Conservation (phyloP, 1,139 yeast species). For the Yamadazyma epiphylla region DNA sequence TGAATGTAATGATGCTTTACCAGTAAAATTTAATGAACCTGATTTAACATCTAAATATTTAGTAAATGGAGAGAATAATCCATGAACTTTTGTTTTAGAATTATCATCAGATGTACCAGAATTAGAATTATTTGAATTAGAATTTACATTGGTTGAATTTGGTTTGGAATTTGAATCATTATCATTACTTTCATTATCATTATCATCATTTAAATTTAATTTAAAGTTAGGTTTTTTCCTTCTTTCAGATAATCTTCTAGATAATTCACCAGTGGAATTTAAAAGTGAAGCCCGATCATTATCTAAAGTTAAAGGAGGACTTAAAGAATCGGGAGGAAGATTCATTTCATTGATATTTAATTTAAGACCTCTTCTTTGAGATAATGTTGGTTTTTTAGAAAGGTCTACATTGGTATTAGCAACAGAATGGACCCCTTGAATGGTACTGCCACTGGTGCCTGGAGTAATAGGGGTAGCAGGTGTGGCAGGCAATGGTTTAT, state of each 20-base stretch:
- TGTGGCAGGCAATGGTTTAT: background rate
- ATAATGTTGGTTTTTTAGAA: constrained; percentile 44
- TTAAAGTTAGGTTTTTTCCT: constrained; percentile 39
- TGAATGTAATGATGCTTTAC: constrained; percentile 88
- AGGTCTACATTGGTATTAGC: constrained; percentile 12
- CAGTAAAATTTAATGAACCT: constrained; percentile 87
- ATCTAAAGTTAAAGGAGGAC: constrained; percentile 13
- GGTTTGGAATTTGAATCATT: constrained; percentile 2
- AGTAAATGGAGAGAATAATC: constrained; percentile 75
- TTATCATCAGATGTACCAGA: constrained; percentile 5
- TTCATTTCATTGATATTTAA: constrained; percentile 35
- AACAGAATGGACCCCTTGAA: background rate
- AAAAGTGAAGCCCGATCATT: constrained; percentile 8
- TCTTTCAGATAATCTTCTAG: constrained; percentile 35
- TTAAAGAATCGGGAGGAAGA: constrained; percentile 6
- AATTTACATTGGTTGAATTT: constrained; percentile 1
- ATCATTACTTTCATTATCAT: constrained; percentile 4
- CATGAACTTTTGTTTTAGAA: constrained; percentile 33
- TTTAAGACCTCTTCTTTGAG: constrained; percentile 60
- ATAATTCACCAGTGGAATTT: constrained; percentile 31
- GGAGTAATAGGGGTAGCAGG: constrained; percentile 6
- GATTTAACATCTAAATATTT: constrained; percentile 88
- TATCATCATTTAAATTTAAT: constrained; percentile 21
- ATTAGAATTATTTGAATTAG: constrained; percentile 4
- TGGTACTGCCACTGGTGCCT: constrained; percentile 19